phyloP scores from a whole-genome alignment of 2,329 filamentous ascomycete genomes.

The Pseudophaeomoniella oleicola region DNA sequence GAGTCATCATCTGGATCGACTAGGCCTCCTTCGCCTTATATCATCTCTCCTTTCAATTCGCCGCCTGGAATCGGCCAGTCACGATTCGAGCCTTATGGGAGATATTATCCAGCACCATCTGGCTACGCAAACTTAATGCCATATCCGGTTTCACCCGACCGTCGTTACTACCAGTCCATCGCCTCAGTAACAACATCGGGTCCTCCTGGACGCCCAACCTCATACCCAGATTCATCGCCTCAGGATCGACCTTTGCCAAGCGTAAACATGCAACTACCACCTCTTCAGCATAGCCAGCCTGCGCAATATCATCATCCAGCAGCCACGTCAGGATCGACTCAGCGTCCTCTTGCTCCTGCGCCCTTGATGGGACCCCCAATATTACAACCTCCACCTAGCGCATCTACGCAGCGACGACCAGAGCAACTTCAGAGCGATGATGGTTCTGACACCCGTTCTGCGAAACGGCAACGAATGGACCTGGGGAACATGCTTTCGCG shows the following conservation, averaged over 20 bases:
- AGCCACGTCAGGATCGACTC: slow-evolving; percentile 7
- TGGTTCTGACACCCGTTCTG: slow-evolving; percentile 8
- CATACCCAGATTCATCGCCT: slow-evolving; percentile 1
- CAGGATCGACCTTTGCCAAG: neutral
- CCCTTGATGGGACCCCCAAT: slow-evolving; percentile 6
- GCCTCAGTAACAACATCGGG: slow-evolving; percentile 1
- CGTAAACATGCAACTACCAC: slow-evolving; percentile 11
- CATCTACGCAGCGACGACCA: slow-evolving; percentile 1
- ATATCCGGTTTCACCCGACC: neutral
- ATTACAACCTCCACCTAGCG: slow-evolving; percentile 2
- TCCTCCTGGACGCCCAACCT: neutral
- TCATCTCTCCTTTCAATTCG: neutral
- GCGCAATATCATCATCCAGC: slow-evolving; percentile 6
- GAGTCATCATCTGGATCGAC: slow-evolving; percentile 1
- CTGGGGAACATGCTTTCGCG: slow-evolving; percentile 11
- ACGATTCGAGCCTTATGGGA: neutral
- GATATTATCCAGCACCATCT: neutral
- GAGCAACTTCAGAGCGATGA: slow-evolving; percentile 3
- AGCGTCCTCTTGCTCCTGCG: slow-evolving; percentile 9
- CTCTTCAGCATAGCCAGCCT: slow-evolving; percentile 8
- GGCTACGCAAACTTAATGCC: neutral
- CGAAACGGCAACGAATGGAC: slow-evolving; percentile 14
- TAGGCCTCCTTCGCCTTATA: slow-evolving; percentile 1
- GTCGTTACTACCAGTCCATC: slow-evolving; percentile 3
- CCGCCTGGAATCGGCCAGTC: neutral